Conservation (phyloP, 306 rosid genomes). For the Hippophae tibetana region DNA sequence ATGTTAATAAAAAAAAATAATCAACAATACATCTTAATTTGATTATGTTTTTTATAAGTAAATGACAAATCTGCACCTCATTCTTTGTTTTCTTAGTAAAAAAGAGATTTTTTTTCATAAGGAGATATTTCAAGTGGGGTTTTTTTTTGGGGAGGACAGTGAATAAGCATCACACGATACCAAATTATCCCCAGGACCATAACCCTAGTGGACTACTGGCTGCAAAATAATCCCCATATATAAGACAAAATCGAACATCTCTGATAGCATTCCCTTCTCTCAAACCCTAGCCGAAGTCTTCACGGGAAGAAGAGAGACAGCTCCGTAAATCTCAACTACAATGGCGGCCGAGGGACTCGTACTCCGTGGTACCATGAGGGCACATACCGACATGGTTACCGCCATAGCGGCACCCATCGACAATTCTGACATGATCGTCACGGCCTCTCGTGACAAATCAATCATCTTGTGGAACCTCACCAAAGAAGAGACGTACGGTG, state of each 20-base stretch:
- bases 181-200: too few species aligned
- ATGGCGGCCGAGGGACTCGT: conserved; percentile 61
- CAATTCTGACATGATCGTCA: conserved; percentile 78
- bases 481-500: conserved; percentile 88
- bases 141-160: too few species aligned
- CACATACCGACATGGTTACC: conserved; percentile 87
- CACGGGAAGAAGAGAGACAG: neutral
- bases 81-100: too few species aligned
- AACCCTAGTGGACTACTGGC: too few species aligned
- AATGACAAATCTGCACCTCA: too few species aligned
- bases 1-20: too few species aligned
- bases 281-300: conserved; percentile 2
- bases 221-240: too few species aligned
- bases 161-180: too few species aligned
- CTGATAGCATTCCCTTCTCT: neutral
- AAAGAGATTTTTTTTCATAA: too few species aligned
- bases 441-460: conserved; percentile 88
- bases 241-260: neutral
- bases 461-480: conserved; percentile 82
- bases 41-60: too few species aligned
- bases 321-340: neutral
- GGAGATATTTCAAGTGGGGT: too few species aligned
- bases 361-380: conserved; percentile 82
- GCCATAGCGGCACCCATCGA: conserved; percentile 95
- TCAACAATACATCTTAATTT: too few species aligned